Evolutionary conservation across 192 early-diverging fungal genomes (phyloP), one percentile per base, ranked within the genome.

Genomic region (Rhizoclosmatium sp.): DNA sequence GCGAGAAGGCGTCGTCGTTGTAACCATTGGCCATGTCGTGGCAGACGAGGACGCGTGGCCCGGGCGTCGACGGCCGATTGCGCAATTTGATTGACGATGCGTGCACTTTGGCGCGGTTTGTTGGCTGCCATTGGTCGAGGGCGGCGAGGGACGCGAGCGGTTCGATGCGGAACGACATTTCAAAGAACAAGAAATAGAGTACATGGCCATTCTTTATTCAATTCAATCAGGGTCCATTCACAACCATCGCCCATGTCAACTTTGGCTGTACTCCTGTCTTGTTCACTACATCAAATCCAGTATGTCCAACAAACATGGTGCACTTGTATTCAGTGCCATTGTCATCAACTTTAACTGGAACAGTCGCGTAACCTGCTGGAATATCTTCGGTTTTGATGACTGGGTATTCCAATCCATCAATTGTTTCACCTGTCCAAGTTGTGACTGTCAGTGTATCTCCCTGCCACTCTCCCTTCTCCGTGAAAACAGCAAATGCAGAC

Each of bases 11-110:
- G 58, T 91, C 90, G 72, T 90, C 87, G 40, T 65, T 77, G 81
- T 92, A 91, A 0, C 89, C 89, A 66, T 87, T 86, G 7, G 86
- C 88, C 88, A 91, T 90, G 79, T 93, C 92, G 80, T 93, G 92
- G 54, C 89, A 90, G 1, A 89, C 66, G 5, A 92, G 60, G 14
- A 92, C 21, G 9, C 23, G 9, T 7, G 60, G 19, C 5, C 7
- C 5, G 23, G 60, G 60, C 21, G 60, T 21, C 10, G 23, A 7
- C 21, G 60, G 60, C 7, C 60, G 60, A 7, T 7, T 19, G 14
- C 54, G 59, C 10, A 82, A 82, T n/a, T 80, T 51, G 5, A 81
- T 74, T 1, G 80, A 80, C 23, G 84, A 47, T 3, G 87, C 62
- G 45, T 87, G 82, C 31, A 85, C 83, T 59, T 73, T 71, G 4